Evolutionary conservation across 805 yeast species (phyloP).

Genomic region (Ogataea paradorogensis): DNA sequence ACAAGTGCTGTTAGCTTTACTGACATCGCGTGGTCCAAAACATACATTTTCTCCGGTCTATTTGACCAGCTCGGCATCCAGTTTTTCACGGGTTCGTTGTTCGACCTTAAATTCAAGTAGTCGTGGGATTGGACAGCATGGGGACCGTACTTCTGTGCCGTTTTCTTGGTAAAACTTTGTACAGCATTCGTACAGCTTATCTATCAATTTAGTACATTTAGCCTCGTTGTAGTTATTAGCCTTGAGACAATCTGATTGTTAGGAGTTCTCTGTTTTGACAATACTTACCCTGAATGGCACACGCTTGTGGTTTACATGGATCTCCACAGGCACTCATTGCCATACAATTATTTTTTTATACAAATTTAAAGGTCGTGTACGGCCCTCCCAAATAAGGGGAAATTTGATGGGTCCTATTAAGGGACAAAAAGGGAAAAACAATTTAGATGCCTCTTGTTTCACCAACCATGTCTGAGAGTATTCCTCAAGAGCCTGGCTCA

Average conservation of each 20-base stretch:
- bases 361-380: slow-evolving; percentile 10
- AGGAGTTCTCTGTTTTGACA: neutral
- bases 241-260: slow-evolving; percentile 55
- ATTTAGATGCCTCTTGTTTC: neutral
- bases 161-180: slow-evolving; percentile 55
- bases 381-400: slow-evolving; percentile 3
- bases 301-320: slow-evolving; percentile 76
- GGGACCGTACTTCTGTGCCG: slow-evolving; percentile 58
- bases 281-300: slow-evolving; percentile 67
- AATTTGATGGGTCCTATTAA: slow-evolving; percentile 5
- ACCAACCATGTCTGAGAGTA: slow-evolving; percentile 1
- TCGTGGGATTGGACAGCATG: slow-evolving; percentile 76
- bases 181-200: slow-evolving; percentile 74
- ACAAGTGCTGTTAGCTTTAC: slow-evolving; percentile 5
- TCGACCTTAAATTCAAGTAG: slow-evolving; percentile 60
- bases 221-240: slow-evolving; percentile 65
- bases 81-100: slow-evolving; percentile 53
- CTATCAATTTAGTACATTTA: slow-evolving; percentile 67
- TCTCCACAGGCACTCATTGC: slow-evolving; percentile 22
- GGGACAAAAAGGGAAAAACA: slow-evolving; percentile 1
- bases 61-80: slow-evolving; percentile 52
- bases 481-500: slow-evolving; percentile 11
- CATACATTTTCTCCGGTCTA: slow-evolving; percentile 41
- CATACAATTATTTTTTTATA: no score
- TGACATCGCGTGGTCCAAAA: slow-evolving; percentile 64